Percentiles rank a stretch among this genome's conserved stretches.
Conservation (phyloP, 139 green algal species). For the Asterochloris erici region DNA sequence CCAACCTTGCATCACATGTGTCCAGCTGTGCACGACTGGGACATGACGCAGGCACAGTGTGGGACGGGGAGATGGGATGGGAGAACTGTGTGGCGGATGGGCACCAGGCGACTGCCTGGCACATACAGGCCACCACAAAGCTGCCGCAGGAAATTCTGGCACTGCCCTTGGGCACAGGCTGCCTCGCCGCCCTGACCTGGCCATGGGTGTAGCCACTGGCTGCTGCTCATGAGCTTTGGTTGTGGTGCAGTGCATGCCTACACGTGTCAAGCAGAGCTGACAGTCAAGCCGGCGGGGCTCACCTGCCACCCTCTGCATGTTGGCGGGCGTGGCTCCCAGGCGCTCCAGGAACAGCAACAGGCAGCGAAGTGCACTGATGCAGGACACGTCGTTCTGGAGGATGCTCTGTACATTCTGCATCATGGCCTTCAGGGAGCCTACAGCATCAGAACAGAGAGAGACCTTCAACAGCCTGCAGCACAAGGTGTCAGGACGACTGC, state of each 20-base stretch:
- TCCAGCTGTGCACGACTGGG: too few relatives aligned
- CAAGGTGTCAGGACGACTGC: not conserved
- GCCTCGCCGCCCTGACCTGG: too few relatives aligned
- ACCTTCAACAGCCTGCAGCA: not conserved
- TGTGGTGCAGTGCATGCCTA: too few relatives aligned
- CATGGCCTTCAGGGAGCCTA: not conserved
- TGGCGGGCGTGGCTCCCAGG: not conserved
- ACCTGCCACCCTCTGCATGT: not conserved
- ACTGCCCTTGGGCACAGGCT: too few relatives aligned
- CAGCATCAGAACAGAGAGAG: not conserved
- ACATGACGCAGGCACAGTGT: too few relatives aligned
- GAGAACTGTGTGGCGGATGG: not conserved
- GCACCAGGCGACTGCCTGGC: not conserved
- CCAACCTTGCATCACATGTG: too few relatives aligned
- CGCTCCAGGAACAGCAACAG: conserved; percentile 8
- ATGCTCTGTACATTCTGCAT: not conserved
- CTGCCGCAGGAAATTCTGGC: too few relatives aligned
- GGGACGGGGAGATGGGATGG: too few relatives aligned
- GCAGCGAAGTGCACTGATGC: conserved; percentile 12
- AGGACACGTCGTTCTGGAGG: not conserved
- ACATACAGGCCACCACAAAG: not conserved
- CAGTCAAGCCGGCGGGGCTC: too few relatives aligned
- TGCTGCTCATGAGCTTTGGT: too few relatives aligned
- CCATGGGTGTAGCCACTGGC: too few relatives aligned
- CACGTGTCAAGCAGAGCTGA: too few relatives aligned